Evolutionary conservation across 2,329 filamentous ascomycete species (phyloP), one percentile per base, ranked within the genome.

Genomic region (Xylariales sp.): DNA sequence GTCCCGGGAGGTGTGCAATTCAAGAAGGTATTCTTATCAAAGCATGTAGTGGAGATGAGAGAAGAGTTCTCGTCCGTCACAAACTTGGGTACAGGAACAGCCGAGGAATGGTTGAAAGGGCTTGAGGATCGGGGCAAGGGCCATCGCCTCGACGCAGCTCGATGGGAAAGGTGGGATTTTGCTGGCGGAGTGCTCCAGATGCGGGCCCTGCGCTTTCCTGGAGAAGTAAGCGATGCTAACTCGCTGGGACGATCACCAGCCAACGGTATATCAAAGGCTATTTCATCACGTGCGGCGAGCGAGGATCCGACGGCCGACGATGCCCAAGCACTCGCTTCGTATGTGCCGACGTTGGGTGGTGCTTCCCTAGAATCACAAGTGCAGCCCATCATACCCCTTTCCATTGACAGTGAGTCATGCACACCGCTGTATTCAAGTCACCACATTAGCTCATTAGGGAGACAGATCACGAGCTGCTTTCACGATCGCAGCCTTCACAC

Each of bases 41-140:
- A 68, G 19, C 77, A 89, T 44, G 70, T 88, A 25, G 71, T 81
- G 19, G 69, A 70, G 6, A 73, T 90, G 48, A 74, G 75, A 44
- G 57, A 66, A 22, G 80, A 87, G 53, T 79, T 87, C 50, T 66
- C 76, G 31, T 68, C 77, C 4, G 84, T 82, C 40, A 77, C 78
- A 51, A 63, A 68, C n/a, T 72, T 87, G 50, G 84, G 86, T n/a
- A 53, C 72, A 32, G 81, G 82, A 31, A 77, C 82, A 9, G 74
- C 76, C 4, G 83, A 88, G 51, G 86, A 90, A 59, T 93, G 87
- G 86, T 69, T 81, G 21, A 90, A 90, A 61, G 86, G 86, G 8
- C 71, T 93, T 3, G 75, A 80, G 31, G 67, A 65, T 20, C 73
- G 78, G 44, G 84, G 85, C 8, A 77, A 76, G 51, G 70, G 78